Evolutionary conservation across 371 early-diverging fungal species (phyloP).

Genomic region (Zopfochytrium polystomum): DNA sequence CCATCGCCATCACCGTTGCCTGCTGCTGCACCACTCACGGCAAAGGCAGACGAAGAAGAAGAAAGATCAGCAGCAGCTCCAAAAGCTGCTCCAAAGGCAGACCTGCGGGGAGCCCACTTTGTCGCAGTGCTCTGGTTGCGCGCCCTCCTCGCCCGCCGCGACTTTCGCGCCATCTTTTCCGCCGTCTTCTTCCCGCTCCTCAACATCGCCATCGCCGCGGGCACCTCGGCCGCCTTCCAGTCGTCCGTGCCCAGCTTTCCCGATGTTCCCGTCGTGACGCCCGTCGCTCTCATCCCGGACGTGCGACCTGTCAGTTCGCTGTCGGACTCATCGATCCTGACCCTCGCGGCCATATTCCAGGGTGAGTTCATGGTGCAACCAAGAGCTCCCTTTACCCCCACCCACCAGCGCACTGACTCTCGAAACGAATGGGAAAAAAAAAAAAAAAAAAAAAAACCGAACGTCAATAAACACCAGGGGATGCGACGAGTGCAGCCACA

Average conservation of each 20-base stretch:
- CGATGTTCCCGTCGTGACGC: neutral
- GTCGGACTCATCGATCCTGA: neutral
- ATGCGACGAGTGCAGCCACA: too few species aligned
- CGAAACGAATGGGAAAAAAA: too few species aligned
- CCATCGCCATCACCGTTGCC: too few species aligned
- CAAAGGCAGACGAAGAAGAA: too few species aligned
- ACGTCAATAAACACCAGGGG: too few species aligned
- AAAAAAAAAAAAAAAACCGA: too few species aligned
- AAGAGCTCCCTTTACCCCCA: neutral
- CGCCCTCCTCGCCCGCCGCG: neutral
- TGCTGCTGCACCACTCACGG: too few species aligned
- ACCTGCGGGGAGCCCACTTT: constrained; percentile 1
- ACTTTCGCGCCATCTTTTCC: constrained; percentile 3
- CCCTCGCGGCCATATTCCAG: neutral
- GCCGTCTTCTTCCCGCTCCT: constrained; percentile 6
- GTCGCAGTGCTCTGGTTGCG: neutral
- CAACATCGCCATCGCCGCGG: neutral
- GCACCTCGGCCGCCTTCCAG: neutral
- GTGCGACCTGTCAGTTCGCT: neutral
- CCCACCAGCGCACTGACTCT: too few species aligned
- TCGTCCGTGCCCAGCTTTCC: neutral
- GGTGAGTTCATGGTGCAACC: neutral
- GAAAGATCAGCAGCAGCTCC: too few species aligned
- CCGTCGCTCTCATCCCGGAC: neutral
- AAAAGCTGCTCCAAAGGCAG: too few species aligned